Evolutionary conservation across 345 rosid species (phyloP), one percentile per base, ranked within the genome.

Genomic region (Noccaea caerulescens): DNA sequence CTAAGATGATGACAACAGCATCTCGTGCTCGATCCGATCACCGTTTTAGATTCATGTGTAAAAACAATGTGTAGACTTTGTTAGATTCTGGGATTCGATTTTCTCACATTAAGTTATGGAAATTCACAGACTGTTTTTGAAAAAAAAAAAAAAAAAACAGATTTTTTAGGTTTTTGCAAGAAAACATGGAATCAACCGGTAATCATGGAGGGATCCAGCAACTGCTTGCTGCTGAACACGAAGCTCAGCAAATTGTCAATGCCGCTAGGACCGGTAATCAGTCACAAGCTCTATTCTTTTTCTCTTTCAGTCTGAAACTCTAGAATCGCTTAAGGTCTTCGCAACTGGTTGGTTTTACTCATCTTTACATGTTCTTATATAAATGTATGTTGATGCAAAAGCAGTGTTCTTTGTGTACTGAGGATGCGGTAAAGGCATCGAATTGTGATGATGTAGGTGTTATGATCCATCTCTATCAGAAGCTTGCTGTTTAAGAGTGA

Each of bases 191-290:
- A 63, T 46, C 83, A 10, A 72, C 34, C 51, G 76, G 92, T 67
- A 80, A 87, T 73, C 95, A 85, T 61, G 84, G 86, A 64, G 98
- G 98, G 72, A 89, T 92, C 71, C 92, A 87, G 72, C 94, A 82
- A 63, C 53, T 92, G 83, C 93, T 92, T 64, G 89, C 98, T 77
- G 93, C 95, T 37, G 96, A 92, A 69, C 93, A 87, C 57, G 95
- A 91, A 73, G 92, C 96, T 77, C 97, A 90, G 69, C 90, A 79
- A 67, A 88, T 90, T 62, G 92, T 90, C 77, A 85, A 79, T 61
- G 81, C 85, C 46, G 86, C 97, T 32, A 81, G 90, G 76, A 82
- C 52, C 11, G 85, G 97, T 88, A 78, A 46, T 43, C 30, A 27
- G 0, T 3, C 37, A 14, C 38, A 11, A 13, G 3, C 11, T 62